Conservation (phyloP, 345 rosid species). For the Boechera divaricarpa region DNA sequence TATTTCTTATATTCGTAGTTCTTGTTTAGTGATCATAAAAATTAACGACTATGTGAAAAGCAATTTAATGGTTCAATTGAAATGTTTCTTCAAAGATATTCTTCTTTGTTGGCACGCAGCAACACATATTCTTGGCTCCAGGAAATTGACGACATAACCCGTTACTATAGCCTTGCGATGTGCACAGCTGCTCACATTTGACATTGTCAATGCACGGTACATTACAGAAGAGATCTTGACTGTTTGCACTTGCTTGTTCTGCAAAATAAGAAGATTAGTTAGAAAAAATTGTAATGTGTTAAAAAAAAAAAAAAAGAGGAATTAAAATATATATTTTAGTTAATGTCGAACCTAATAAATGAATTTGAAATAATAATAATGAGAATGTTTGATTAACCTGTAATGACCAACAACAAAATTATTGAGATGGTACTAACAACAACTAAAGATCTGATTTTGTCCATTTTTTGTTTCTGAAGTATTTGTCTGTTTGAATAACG, state of each 20-base stretch:
- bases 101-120: neutral
- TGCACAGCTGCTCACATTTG: neutral
- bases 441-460: slow-evolving; percentile 8
- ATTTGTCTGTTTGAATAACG: slow-evolving; percentile 4
- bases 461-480: slow-evolving; percentile 6
- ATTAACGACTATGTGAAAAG: neutral
- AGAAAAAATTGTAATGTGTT: neutral
- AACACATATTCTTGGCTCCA: no score
- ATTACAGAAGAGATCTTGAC: neutral
- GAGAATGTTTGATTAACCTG: slow-evolving; percentile 7
- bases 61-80: neutral
- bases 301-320: no score
- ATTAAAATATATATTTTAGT: no score
- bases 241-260: neutral
- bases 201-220: neutral
- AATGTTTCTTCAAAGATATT: neutral
- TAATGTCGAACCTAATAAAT: neutral
- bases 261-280: neutral
- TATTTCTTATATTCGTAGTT: neutral
- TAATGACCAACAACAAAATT: slow-evolving; percentile 23
- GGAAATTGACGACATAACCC: neutral
- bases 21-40: slow-evolving; percentile 5
- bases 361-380: no score
- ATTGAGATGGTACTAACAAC: slow-evolving; percentile 11
- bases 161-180: no score